These are phyloP conservation scores for Alternaria tenuissima DNA, from an alignment of 2,329 filamentous ascomycete genomes.

Conservation along the genomic window DNA sequence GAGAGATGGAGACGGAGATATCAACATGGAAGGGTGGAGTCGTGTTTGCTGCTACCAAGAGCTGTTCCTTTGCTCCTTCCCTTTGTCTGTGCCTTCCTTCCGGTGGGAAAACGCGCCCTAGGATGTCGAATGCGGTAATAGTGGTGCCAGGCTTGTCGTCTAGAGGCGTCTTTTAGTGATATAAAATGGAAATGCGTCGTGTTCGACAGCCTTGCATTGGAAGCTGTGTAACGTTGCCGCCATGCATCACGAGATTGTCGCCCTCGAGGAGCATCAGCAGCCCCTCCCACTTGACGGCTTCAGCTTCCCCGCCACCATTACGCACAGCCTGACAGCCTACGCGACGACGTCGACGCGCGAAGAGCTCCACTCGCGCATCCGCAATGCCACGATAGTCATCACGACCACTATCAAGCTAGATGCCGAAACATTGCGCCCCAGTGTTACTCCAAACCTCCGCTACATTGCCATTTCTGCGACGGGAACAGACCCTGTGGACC, in stretches of 20 bases:
- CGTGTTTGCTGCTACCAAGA: background rate
- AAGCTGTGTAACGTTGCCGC: constrained; percentile 20
- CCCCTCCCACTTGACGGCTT: constrained; percentile 51
- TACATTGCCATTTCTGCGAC: constrained; percentile 58
- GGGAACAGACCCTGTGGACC: constrained; percentile 59
- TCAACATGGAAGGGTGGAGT: background rate
- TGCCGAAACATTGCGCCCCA: constrained; percentile 49
- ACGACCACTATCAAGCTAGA: constrained; percentile 53
- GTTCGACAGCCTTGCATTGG: background rate
- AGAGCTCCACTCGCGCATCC: constrained; percentile 52
- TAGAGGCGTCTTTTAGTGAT: background rate
- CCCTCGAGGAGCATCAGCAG: constrained; percentile 55
- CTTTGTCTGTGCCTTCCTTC: background rate
- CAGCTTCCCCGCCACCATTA: constrained; percentile 44
- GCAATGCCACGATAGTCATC: constrained; percentile 58
- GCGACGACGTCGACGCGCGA: constrained; percentile 37
- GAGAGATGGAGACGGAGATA: background rate
- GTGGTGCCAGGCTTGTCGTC: background rate
- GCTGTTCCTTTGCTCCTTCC: background rate
- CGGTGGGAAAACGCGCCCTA: constrained; percentile 13
- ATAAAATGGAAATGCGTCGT: background rate
- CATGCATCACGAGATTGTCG: constrained; percentile 57
- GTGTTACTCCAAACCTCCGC: constrained; percentile 53
- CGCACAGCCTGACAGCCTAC: constrained; percentile 54
- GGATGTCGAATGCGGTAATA: constrained; percentile 8